phyloP scores from a whole-genome alignment of 495 filamentous ascomycete genomes.

The Penicillium malachiteum region DNA sequence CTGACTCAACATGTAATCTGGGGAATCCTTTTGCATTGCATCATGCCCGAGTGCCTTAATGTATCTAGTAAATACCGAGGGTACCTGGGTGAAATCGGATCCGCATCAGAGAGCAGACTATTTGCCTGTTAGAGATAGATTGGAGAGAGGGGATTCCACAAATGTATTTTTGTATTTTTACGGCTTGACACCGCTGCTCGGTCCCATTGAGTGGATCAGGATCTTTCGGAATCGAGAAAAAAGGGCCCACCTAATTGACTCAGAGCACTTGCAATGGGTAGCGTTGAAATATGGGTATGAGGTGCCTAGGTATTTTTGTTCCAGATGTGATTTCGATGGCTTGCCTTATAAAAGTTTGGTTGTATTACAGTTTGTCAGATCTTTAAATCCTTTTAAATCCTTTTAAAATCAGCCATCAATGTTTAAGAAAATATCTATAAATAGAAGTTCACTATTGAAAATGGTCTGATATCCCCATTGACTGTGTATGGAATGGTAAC shows the following conservation, averaged over 20 bases:
- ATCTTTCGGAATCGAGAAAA: slow-evolving; percentile 15
- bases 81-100: not conserved
- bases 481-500: not conserved
- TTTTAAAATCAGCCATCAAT: too few relatives aligned
- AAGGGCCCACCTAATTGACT: slow-evolving; percentile 16
- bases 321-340: too few relatives aligned
- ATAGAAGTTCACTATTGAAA: too few relatives aligned
- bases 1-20: not conserved
- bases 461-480: too few relatives aligned
- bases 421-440: too few relatives aligned
- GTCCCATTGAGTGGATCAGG: slow-evolving; percentile 19
- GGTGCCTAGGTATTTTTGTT: not conserved
- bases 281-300: not conserved
- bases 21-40: not conserved
- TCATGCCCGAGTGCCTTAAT: not conserved
- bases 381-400: too few relatives aligned
- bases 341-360: too few relatives aligned
- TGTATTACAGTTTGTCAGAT: too few relatives aligned
- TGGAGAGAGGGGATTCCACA: not conserved
- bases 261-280: not conserved
- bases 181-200: slow-evolving; percentile 10
- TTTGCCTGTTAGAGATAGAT: slow-evolving; percentile 3
- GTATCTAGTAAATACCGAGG: not conserved
- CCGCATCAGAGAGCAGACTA: not conserved
- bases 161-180: not conserved